phyloP scores from a whole-genome alignment of 108 stramenopile species.

The Stephanodiscus triporus region DNA sequence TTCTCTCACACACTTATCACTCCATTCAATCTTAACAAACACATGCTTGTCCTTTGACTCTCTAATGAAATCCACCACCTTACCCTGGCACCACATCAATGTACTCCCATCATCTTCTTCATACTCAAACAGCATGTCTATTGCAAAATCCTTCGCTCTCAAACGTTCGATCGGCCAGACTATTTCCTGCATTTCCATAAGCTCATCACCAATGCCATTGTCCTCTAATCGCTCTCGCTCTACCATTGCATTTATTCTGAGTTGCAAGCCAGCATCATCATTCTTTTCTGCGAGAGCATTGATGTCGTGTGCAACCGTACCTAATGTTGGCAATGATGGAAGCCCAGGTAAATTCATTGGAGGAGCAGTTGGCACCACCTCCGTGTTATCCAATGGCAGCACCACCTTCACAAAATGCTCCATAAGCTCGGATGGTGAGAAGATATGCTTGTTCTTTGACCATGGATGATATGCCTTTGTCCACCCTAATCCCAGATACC shows the following conservation, averaged over 20 bases:
- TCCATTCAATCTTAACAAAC: too few relatives aligned
- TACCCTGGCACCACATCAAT: constrained; percentile 1
- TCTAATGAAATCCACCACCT: constrained; percentile 2
- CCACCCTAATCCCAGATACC: constrained; percentile 5
- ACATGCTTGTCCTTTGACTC: constrained; percentile 21
- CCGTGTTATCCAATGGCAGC: not conserved
- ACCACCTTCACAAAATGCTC: not conserved
- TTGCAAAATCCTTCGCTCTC: too few relatives aligned
- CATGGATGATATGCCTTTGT: constrained; percentile 5
- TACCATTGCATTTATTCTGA: too few relatives aligned
- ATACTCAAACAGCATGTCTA: too few relatives aligned
- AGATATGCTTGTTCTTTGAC: not conserved
- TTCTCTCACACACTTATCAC: too few relatives aligned
- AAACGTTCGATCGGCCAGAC: too few relatives aligned
- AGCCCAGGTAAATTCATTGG: not conserved
- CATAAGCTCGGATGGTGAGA: not conserved
- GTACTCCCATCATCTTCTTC: constrained; percentile 5
- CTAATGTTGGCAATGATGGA: constrained; percentile 4
- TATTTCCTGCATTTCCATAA: too few relatives aligned
- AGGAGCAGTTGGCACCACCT: not conserved
- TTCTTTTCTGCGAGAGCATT: not conserved
- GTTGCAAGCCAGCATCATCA: too few relatives aligned
- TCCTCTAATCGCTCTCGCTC: too few relatives aligned
- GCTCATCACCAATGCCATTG: too few relatives aligned
- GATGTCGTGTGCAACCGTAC: not conserved